These are phyloP conservation scores for Camelina laxa DNA, from an alignment of 345 rosid species.

Conservation along the genomic window DNA sequence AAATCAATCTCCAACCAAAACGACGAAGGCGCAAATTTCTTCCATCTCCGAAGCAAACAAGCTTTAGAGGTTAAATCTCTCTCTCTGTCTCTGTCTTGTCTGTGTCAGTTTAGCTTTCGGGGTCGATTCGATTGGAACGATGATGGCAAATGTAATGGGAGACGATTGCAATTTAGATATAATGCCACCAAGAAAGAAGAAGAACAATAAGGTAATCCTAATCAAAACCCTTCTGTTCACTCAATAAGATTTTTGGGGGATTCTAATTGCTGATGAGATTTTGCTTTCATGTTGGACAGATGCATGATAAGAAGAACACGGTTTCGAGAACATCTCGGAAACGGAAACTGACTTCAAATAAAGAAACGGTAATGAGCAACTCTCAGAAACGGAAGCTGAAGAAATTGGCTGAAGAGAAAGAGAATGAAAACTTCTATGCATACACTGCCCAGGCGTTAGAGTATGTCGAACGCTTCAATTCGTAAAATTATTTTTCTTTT, in stretches of 20 bases:
- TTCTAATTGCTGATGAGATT: background rate
- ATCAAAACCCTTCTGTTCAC: background rate
- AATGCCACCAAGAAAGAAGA: constrained; percentile 54
- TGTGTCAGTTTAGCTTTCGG: background rate
- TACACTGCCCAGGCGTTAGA: constrained; percentile 60
- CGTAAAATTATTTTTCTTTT: background rate
- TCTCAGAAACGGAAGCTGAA: constrained; percentile 71
- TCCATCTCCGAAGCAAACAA: no score
- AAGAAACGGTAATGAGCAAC: constrained; percentile 51
- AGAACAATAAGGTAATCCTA: constrained; percentile 50
- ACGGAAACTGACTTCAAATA: constrained; percentile 56
- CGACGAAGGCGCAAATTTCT: no score
- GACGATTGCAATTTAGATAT: constrained; percentile 60
- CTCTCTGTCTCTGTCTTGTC: background rate
- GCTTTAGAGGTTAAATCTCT: no score
- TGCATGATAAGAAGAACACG: constrained; percentile 32
- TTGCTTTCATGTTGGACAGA: constrained; percentile 21
- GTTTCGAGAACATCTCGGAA: constrained; percentile 59
- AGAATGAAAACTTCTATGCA: constrained; percentile 49
- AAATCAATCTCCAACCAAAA: no score
- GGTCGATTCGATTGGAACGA: background rate
- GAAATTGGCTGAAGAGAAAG: constrained; percentile 82
- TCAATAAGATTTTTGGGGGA: background rate
- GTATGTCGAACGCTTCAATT: constrained; percentile 46
- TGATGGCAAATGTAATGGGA: constrained; percentile 43